Evolutionary conservation across 2,329 filamentous ascomycete species (phyloP).

Genomic region (Alternaria brassicicola): DNA sequence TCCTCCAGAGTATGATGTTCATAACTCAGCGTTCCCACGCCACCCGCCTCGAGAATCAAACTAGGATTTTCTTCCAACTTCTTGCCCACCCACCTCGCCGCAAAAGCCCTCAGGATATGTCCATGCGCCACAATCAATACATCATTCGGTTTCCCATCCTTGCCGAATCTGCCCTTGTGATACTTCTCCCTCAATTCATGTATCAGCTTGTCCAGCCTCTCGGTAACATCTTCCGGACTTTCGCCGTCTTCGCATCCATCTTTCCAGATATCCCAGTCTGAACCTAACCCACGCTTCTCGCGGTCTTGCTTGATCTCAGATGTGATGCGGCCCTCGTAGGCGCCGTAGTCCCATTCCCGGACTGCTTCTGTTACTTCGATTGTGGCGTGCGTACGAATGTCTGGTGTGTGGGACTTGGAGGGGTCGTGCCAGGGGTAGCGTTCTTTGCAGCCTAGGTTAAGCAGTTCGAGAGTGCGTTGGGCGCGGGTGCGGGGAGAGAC

Average conservation of each 20-base stretch:
- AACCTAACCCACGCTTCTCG: constrained; percentile 57
- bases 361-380: constrained; percentile 59
- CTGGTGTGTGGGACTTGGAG: neutral
- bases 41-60: constrained; percentile 75
- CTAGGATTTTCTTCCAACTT: constrained; percentile 75
- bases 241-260: constrained; percentile 86
- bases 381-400: constrained; percentile 49
- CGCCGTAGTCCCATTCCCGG: constrained; percentile 68
- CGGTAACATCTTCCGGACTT: constrained; percentile 74
- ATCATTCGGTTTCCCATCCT: constrained; percentile 65
- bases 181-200: constrained; percentile 67
- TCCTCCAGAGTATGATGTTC: constrained; percentile 58
- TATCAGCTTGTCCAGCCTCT: constrained; percentile 77
- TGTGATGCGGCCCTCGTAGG: constrained; percentile 64
- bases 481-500: constrained; percentile 86
- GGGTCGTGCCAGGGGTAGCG: constrained; percentile 70
- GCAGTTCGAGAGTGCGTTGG: constrained; percentile 86
- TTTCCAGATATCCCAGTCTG: constrained; percentile 82
- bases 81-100: constrained; percentile 82
- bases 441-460: constrained; percentile 73
- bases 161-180: constrained; percentile 58
- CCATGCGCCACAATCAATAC: constrained; percentile 86
- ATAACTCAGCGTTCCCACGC: constrained; percentile 59
- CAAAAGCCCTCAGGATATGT: constrained; percentile 86
- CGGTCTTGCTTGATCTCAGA: constrained; percentile 58